Percentiles rank a stretch among this genome's conserved stretches.
Conservation (phyloP, 768 basidiomycete species). For the Lanmaoa rubissima region DNA sequence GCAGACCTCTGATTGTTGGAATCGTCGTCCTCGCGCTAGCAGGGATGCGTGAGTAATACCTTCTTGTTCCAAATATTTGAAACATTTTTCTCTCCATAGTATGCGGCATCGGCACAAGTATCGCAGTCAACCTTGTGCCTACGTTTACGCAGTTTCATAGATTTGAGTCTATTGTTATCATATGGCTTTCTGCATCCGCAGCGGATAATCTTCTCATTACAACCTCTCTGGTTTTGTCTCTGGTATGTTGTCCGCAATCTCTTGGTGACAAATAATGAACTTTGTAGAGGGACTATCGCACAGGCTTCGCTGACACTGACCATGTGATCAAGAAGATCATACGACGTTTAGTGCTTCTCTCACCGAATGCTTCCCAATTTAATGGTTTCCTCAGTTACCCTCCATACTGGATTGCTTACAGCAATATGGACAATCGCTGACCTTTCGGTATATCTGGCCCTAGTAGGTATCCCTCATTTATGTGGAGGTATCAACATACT, state of each 20-base stretch:
- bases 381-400: slow-evolving; percentile 29
- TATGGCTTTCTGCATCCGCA: slow-evolving; percentile 47
- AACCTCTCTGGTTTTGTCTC: slow-evolving; percentile 36
- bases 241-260: slow-evolving; percentile 34
- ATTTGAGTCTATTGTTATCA: slow-evolving; percentile 31
- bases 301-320: slow-evolving; percentile 38
- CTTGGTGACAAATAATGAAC: background rate
- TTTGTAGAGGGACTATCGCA: slow-evolving; percentile 35
- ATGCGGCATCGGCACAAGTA: slow-evolving; percentile 30
- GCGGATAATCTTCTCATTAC: slow-evolving; percentile 50
- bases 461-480: slow-evolving; percentile 10
- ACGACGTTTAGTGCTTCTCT: slow-evolving; percentile 18
- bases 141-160: slow-evolving; percentile 29
- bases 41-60: slow-evolving; percentile 17
- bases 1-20: slow-evolving; percentile 4
- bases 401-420: slow-evolving; percentile 42
- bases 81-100: slow-evolving; percentile 17
- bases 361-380: background rate
- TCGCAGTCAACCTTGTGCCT: slow-evolving; percentile 29
- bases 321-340: slow-evolving; percentile 38
- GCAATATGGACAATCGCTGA: slow-evolving; percentile 35
- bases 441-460: slow-evolving; percentile 28
- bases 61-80: background rate
- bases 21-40: slow-evolving; percentile 15
- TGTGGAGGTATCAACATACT: background rate